A percentile compares a stretch with the other conserved stretches of the same genome.
Evolutionary conservation across 2,329 filamentous ascomycete genomes (phyloP).

Genomic region (Neocucurbitaria cava): DNA sequence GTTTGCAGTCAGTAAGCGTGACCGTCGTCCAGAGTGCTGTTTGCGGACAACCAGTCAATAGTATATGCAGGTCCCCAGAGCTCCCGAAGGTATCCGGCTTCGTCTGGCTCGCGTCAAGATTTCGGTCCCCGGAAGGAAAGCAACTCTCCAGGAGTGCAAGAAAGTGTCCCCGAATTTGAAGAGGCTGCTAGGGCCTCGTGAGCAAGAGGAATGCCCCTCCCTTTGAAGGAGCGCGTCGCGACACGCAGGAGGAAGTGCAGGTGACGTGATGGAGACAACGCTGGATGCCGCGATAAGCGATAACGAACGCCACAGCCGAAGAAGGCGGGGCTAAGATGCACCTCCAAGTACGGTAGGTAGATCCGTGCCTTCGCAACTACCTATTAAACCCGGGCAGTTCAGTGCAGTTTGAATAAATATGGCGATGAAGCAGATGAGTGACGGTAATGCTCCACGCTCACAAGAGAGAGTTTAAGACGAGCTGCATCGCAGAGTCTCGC

Average conservation of each 20-base stretch:
- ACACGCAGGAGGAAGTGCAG: constrained; percentile 9
- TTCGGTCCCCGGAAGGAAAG: background rate
- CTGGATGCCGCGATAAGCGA: constrained; percentile 26
- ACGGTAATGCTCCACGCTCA: background rate
- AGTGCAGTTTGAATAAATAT: background rate
- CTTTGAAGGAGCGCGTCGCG: constrained; percentile 10
- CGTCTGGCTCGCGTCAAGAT: background rate
- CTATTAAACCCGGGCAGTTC: background rate
- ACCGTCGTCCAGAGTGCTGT: background rate
- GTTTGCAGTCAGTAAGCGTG: background rate
- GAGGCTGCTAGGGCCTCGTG: background rate
- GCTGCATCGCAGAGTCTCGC: background rate
- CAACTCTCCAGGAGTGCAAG: background rate
- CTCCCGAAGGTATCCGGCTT: constrained; percentile 1
- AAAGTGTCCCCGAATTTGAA: background rate
- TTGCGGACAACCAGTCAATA: background rate
- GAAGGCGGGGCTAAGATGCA: constrained; percentile 10
- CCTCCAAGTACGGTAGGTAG: no score
- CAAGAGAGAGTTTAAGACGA: background rate
- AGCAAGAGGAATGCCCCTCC: constrained; percentile 9
- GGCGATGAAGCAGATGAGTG: background rate
- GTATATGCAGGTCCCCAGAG: background rate
- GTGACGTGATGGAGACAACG: constrained; percentile 28
- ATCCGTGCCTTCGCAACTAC: no score
- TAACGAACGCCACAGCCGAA: constrained; percentile 34